Evolutionary conservation across 140 eudicot genomes (phyloP).

Genomic region (Senecio squalidus): DNA sequence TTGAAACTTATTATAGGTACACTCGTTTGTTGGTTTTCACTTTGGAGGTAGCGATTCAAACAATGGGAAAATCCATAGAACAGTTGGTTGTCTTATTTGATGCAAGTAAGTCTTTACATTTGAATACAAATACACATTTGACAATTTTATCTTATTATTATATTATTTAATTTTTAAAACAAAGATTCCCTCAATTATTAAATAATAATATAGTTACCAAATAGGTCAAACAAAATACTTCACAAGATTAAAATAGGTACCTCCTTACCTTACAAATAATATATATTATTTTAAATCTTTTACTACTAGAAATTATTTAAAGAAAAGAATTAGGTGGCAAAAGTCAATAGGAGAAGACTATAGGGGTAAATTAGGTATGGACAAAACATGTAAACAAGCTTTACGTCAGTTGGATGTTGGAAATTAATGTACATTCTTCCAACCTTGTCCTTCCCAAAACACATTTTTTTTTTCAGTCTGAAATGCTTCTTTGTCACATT

Average conservation of each 20-base stretch:
- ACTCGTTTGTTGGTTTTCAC: slow-evolving; percentile 92
- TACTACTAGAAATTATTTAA: too few relatives aligned
- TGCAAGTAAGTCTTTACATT: slow-evolving; percentile 73
- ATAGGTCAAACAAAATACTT: background rate
- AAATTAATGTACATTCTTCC: slow-evolving; percentile 57
- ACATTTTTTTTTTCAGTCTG: slow-evolving; percentile 37
- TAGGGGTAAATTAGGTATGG: slow-evolving; percentile 8
- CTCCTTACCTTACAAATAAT: too few relatives aligned
- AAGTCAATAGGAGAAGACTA: slow-evolving; percentile 9
- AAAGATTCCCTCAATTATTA: slow-evolving; percentile 24
- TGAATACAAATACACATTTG: slow-evolving; percentile 21
- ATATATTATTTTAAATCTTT: too few relatives aligned
- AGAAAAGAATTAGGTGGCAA: too few relatives aligned
- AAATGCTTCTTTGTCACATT: slow-evolving; percentile 33
- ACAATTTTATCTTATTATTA: too few relatives aligned
- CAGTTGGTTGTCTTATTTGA: slow-evolving; percentile 89
- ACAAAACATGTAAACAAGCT: slow-evolving; percentile 31
- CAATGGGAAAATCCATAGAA: slow-evolving; percentile 76
- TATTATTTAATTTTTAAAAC: slow-evolving; percentile 8
- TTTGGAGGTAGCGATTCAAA: slow-evolving; percentile 90
- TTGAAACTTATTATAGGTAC: slow-evolving; percentile 39
- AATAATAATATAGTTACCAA: background rate
- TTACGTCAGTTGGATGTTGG: slow-evolving; percentile 40
- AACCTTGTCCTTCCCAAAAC: slow-evolving; percentile 37
- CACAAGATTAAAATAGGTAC: too few relatives aligned